Base-by-base conservation (phyloP, 2,329 filamentous ascomycete species). In the Beauveria caledonica region DNA sequence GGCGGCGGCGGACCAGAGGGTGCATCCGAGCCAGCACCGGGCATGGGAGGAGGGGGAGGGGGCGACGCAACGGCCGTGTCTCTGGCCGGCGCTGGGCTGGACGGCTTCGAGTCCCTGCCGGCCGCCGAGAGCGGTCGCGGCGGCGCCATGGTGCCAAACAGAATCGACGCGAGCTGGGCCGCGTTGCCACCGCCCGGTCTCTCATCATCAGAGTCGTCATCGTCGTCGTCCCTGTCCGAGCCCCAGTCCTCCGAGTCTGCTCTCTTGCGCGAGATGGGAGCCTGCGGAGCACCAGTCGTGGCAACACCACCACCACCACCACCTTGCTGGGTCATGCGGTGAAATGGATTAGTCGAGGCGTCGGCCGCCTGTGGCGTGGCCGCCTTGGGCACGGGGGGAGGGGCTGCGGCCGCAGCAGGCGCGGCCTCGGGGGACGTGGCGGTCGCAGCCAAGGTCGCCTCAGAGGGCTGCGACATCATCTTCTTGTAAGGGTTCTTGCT, bases 81-180 rank as follows among this genome's bases (percentile, higher is more conserved):
- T 68, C 68, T 77, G 52, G 65, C 74, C 10, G 71, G 71, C n/a
- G 68, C 70, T 39, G 73, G 73, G 60, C 72, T 75, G 8, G 68
- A 64, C 17, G 76, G 71, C 19, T 77, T 70, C 9, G 78, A 78
- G 67, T 89, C 89, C 65, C 89, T 86, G 59, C 89, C 91, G 72
- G 90, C 86, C 7, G 91, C 88, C 21, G 90, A 95, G 49, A 97
- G 76, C 33, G 93, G 92, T 56, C 93, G 86, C 15, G 94, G 93
- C 44, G 94, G 93, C 10, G 85, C 93, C 92, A 99, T 97, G 56
- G 92, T 96, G 62, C 94, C 93, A 71, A 99, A 99, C 21, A 99
- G 81, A 63, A 97, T 94, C 7, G 90, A 96, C 17, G 94, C 94
- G 42, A 99, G 84, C 67, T 96, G 90, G 63, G 95, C 94, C 53